A percentile compares a stretch with the other conserved stretches of the same genome.
These are phyloP conservation scores for Cytospora paraplurivora DNA, from an alignment of 2,329 filamentous ascomycete species.

Conservation along the genomic window DNA sequence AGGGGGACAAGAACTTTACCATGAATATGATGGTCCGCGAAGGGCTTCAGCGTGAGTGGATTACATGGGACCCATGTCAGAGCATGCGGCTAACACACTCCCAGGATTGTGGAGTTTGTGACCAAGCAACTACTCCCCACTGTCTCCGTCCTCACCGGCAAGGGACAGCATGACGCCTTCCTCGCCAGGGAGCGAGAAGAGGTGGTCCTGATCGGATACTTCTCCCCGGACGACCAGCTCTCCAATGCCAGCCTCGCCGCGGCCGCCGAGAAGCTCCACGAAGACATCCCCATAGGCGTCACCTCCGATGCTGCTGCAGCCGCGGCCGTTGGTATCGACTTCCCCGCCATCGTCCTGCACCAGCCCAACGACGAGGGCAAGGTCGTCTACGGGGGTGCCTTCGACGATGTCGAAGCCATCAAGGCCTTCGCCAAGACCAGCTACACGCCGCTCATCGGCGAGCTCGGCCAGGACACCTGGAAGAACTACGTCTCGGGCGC, in stretches of 20 bases:
- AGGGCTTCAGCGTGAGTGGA: conserved; percentile 73
- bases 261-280: conserved; percentile 75
- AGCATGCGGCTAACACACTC: background rate
- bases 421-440: conserved; percentile 80
- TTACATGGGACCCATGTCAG: background rate
- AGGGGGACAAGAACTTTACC: conserved; percentile 76
- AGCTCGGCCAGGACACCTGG: conserved; percentile 97
- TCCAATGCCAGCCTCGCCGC: conserved; percentile 81
- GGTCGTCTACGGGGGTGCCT: conserved; percentile 75
- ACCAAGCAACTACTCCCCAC: conserved; percentile 95
- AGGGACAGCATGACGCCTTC: conserved; percentile 88
- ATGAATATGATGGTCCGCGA: conserved; percentile 83
- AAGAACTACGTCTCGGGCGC: conserved; percentile 83
- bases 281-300: conserved; percentile 89
- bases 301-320: conserved; percentile 81
- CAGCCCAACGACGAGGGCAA: conserved; percentile 98
- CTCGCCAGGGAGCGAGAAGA: conserved; percentile 94
- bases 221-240: conserved; percentile 75
- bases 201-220: conserved; percentile 89
- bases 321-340: conserved; percentile 84
- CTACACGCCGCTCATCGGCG: conserved; percentile 87
- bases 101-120: conserved; percentile 80
- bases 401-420: conserved; percentile 75
- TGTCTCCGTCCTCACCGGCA: conserved; percentile 78
- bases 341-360: conserved; percentile 89